phyloP scores from a whole-genome alignment of 148 eudicot genomes.

The Rhododendron ferrugineum region DNA sequence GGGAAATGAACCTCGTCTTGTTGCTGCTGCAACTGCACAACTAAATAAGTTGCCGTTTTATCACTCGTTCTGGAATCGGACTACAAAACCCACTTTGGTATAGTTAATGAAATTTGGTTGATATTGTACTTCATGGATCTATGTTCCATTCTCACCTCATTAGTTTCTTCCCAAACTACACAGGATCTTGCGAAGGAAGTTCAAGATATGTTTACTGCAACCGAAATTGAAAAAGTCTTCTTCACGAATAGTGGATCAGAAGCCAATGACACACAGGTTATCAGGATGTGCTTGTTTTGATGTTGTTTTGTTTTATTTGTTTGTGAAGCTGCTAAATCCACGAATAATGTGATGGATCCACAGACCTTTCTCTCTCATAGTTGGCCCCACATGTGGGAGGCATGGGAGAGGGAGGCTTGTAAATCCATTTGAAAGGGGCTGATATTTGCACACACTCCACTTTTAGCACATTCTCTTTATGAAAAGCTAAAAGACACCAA shows the following conservation, averaged over 20 bases:
- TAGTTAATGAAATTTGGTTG: background rate
- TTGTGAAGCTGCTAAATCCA: background rate
- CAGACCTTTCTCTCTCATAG: background rate
- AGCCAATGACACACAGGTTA: conserved; percentile 95
- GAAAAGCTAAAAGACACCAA: background rate
- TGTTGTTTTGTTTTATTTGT: background rate
- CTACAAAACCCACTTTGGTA: conserved; percentile 92
- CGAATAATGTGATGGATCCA: background rate
- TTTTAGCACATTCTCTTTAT: background rate
- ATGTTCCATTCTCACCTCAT: background rate
- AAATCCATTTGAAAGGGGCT: background rate
- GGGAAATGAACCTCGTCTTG: conserved; percentile 87
- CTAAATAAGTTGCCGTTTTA: conserved; percentile 86
- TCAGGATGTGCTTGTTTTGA: background rate
- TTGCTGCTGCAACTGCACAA: conserved; percentile 78
- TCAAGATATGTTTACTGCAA: conserved; percentile 60
- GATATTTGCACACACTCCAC: background rate
- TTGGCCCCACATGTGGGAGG: background rate
- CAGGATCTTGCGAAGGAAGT: conserved; percentile 96
- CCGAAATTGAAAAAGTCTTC: conserved; percentile 80
- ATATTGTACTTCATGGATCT: background rate
- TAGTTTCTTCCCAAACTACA: background rate
- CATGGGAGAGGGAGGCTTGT: background rate
- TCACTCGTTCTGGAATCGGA: conserved; percentile 97
- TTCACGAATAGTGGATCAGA: conserved; percentile 97